Percentiles rank a stretch among this genome's conserved stretches.
Conservation (phyloP, 495 filamentous ascomycete species). For the Lepidopterella palustris region DNA sequence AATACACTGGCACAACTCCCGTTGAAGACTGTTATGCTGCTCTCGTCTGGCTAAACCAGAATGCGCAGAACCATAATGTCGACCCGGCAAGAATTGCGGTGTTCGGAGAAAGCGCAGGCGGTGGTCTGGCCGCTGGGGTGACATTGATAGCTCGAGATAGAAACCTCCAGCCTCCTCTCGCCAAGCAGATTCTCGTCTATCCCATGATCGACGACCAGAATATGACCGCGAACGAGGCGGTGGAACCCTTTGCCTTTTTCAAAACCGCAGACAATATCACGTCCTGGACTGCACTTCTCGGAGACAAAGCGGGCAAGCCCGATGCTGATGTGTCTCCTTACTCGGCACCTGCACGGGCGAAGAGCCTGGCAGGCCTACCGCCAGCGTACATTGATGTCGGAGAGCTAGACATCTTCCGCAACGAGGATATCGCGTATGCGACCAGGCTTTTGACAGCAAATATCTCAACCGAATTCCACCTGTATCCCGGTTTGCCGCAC, state of each 20-base stretch:
- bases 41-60: constrained; percentile 39
- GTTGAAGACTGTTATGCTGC: constrained; percentile 39
- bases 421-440: constrained; percentile 42
- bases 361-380: neutral
- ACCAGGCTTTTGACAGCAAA: constrained; percentile 34
- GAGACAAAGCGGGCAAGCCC: neutral
- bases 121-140: constrained; percentile 40
- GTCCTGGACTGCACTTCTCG: neutral
- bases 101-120: constrained; percentile 39
- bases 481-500: constrained; percentile 47
- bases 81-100: constrained; percentile 38
- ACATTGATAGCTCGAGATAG: constrained; percentile 41
- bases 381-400: constrained; percentile 7
- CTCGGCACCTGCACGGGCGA: constrained; percentile 2
- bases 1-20: constrained; percentile 34
- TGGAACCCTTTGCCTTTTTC: constrained; percentile 12
- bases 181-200: neutral
- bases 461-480: constrained; percentile 44
- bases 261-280: neutral
- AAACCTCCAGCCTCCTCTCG: neutral
- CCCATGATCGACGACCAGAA: constrained; percentile 11
- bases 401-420: constrained; percentile 36
- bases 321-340: constrained; percentile 3
- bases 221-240: constrained; percentile 10
- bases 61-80: constrained; percentile 37